Percentiles rank a stretch among this genome's conserved stretches.
Conservation (phyloP, 2,329 filamentous ascomycete species). For the Paramyrothecium sp. region DNA sequence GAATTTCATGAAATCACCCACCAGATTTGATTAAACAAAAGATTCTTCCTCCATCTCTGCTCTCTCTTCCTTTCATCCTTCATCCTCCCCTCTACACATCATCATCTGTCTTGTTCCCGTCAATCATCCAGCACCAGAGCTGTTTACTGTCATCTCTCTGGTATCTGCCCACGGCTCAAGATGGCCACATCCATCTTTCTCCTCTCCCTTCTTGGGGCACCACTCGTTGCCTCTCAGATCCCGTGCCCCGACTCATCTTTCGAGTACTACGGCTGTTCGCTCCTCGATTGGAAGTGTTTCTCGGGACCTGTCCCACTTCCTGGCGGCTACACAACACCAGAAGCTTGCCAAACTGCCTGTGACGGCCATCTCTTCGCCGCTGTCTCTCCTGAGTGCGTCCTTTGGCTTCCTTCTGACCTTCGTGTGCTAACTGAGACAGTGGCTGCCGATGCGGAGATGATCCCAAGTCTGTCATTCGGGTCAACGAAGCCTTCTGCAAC, state of each 20-base stretch:
- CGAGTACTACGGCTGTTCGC: conserved; percentile 23
- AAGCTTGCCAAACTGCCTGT: conserved; percentile 25
- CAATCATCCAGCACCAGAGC: neutral
- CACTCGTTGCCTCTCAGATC: neutral
- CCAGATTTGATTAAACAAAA: no score
- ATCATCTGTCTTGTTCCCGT: neutral
- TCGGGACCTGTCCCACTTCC: conserved; percentile 18
- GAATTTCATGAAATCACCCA: neutral
- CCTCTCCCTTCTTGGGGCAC: neutral
- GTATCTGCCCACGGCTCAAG: neutral
- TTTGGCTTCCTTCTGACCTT: accelerated
- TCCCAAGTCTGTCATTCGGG: conserved; percentile 19
- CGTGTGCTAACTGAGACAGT: conserved; percentile 17
- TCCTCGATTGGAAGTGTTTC: conserved; percentile 23
- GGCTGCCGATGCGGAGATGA: conserved; percentile 34
- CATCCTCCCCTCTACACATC: neutral
- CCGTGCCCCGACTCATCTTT: conserved; percentile 10
- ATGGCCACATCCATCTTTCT: neutral
- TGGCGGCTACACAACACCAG: conserved; percentile 18
- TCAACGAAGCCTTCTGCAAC: conserved; percentile 28
- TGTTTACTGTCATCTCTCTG: no score
- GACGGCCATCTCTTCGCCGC: conserved; percentile 24
- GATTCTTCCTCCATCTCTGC: neutral
- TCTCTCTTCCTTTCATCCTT: neutral
- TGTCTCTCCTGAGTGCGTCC: conserved; percentile 27